phyloP scores from a whole-genome alignment of 2,329 filamentous ascomycete species.

The Chrysosphaeria jannelii region DNA sequence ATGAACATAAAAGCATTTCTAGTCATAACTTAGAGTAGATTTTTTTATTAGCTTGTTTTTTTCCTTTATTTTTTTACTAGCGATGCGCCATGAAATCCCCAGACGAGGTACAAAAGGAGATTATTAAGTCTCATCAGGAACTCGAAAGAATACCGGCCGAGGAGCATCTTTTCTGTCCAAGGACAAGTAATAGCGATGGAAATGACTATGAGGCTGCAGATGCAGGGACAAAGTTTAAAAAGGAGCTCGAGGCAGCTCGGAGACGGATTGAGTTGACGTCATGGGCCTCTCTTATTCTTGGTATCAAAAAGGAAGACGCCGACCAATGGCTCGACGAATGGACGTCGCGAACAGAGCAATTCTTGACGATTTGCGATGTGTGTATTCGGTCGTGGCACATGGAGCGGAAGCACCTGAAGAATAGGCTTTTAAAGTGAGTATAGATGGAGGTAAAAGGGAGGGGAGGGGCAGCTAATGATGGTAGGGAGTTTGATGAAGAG shows the following conservation, averaged over 20 bases:
- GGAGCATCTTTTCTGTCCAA: slow-evolving; percentile 38
- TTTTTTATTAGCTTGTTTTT: too few species aligned
- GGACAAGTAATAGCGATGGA: slow-evolving; percentile 26
- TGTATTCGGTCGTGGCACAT: slow-evolving; percentile 51
- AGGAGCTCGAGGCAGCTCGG: slow-evolving; percentile 15
- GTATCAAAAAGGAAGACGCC: slow-evolving; percentile 28
- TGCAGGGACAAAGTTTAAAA: slow-evolving; percentile 13
- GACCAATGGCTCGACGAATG: slow-evolving; percentile 30
- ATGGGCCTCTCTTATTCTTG: slow-evolving; percentile 37
- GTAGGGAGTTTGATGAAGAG: slow-evolving; percentile 15
- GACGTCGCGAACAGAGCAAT: slow-evolving; percentile 21
- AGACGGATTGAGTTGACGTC: slow-evolving; percentile 28
- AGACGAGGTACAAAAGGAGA: slow-evolving; percentile 10
- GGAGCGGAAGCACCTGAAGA: slow-evolving; percentile 29
- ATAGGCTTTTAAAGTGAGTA: slow-evolving; percentile 30
- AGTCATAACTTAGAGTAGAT: too few species aligned
- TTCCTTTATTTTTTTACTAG: too few species aligned
- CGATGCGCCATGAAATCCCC: slow-evolving; percentile 10
- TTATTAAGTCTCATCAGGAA: slow-evolving; percentile 14
- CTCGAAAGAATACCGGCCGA: slow-evolving; percentile 14
- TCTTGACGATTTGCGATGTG: slow-evolving; percentile 31
- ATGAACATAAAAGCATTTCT: too few species aligned
- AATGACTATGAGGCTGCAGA: slow-evolving; percentile 29
- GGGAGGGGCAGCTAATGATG: too few species aligned
- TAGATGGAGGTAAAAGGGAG: too few species aligned